These are phyloP conservation scores for Scheffersomyces lignosus DNA, from an alignment of 805 yeast genomes.

Conservation along the genomic window DNA sequence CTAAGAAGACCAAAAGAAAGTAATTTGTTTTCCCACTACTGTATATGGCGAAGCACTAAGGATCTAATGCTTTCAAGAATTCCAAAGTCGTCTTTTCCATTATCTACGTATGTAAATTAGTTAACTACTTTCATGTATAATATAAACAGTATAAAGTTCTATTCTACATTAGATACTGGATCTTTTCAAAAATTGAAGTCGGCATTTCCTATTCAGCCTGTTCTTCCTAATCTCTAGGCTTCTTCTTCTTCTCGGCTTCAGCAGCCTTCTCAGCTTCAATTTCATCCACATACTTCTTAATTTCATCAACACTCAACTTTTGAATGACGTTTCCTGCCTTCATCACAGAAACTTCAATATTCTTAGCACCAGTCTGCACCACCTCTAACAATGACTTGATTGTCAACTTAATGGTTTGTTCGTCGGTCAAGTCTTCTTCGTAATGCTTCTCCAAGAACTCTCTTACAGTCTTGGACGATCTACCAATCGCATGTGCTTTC, in stretches of 20 bases:
- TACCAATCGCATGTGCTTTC: slow-evolving; percentile 97
- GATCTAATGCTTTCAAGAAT: too few species aligned
- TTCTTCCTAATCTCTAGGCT: slow-evolving; percentile 13
- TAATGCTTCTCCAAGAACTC: slow-evolving; percentile 93
- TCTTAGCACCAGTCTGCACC: slow-evolving; percentile 96
- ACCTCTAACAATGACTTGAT: slow-evolving; percentile 89
- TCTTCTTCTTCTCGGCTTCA: slow-evolving; percentile 74
- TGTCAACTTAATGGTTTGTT: slow-evolving; percentile 75
- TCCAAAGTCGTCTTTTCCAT: too few species aligned
- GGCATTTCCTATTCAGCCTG: too few species aligned
- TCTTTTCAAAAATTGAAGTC: too few species aligned
- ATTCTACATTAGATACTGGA: too few species aligned
- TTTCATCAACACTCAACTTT: slow-evolving; percentile 65
- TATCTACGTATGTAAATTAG: background rate
- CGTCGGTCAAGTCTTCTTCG: slow-evolving; percentile 59
- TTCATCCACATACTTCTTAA: slow-evolving; percentile 71
- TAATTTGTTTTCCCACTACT: background rate
- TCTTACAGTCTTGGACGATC: slow-evolving; percentile 91
- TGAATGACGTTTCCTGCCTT: slow-evolving; percentile 64
- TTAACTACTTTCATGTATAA: background rate
- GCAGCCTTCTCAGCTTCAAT: slow-evolving; percentile 87
- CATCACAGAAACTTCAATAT: slow-evolving; percentile 89
- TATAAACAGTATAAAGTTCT: too few species aligned
- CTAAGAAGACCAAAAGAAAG: slow-evolving; percentile 24
- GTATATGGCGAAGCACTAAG: too few species aligned